Percentiles rank a stretch among this genome's conserved stretches.
phyloP scores from a whole-genome alignment of 306 rosid species.

The Trifolium pratense region DNA sequence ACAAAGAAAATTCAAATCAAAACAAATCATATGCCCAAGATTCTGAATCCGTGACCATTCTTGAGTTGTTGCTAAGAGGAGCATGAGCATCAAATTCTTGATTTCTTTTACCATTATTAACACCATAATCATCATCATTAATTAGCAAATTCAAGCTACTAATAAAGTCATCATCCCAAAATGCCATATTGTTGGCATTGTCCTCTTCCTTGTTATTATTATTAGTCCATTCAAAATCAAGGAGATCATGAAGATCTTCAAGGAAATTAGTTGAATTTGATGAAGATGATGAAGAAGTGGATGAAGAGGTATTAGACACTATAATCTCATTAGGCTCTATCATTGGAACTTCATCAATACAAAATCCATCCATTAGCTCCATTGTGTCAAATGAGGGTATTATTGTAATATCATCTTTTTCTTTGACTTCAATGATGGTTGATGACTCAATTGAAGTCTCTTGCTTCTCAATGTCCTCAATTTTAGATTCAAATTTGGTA shows the following conservation, averaged over 20 bases:
- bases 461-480: conserved; percentile 38
- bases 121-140: conserved; percentile 36
- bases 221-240: conserved; percentile 65
- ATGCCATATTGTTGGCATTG: conserved; percentile 24
- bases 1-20: conserved; percentile 44
- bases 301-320: conserved; percentile 50
- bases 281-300: conserved; percentile 52
- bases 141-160: conserved; percentile 56
- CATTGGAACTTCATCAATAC: conserved; percentile 81
- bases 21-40: conserved; percentile 58
- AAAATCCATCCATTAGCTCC: conserved; percentile 57
- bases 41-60: conserved; percentile 55
- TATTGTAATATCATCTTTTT: conserved; percentile 28
- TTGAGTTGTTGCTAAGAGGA: conserved; percentile 45
- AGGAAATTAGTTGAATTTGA: conserved; percentile 53
- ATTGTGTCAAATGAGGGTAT: conserved; percentile 40
- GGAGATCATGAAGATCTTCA: conserved; percentile 55
- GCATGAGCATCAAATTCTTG: conserved; percentile 49
- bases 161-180: conserved; percentile 70
- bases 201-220: conserved; percentile 12
- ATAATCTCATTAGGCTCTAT: conserved; percentile 62
- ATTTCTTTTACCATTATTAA: conserved; percentile 38
- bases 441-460: conserved; percentile 53
- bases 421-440: conserved; percentile 44
- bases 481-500: conserved; percentile 32